Conservation (phyloP, 441 rosid genomes). For the Rhodomyrtus psidioides region DNA sequence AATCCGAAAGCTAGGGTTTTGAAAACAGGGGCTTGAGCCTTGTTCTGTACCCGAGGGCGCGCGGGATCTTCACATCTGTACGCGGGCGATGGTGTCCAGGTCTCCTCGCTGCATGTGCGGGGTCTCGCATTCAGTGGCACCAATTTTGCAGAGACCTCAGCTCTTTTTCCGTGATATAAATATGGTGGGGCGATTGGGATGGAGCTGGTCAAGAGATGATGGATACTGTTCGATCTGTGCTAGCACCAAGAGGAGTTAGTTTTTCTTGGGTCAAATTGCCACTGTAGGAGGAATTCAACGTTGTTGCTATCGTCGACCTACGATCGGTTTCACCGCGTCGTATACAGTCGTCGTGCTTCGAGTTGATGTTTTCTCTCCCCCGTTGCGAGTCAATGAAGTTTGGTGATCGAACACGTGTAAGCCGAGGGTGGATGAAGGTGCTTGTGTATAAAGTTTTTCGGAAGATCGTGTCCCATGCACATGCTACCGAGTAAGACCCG, state of each 20-base stretch:
- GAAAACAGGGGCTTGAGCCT: not conserved
- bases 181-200: not conserved
- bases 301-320: not conserved
- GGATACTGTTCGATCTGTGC: not conserved
- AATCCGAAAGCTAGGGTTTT: not conserved
- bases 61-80: not conserved
- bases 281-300: not conserved
- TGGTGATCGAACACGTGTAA: not conserved
- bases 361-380: not conserved
- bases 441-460: too few species aligned
- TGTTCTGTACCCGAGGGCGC: not conserved
- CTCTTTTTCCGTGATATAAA: not conserved
- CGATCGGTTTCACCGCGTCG: not conserved
- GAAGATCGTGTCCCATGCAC: not conserved
- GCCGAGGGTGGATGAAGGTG: not conserved
- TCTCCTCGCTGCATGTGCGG: not conserved
- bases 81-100: not conserved
- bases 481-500: not conserved
- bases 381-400: rapidly evolving
- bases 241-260: not conserved
- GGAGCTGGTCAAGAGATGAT: not conserved
- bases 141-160: not conserved
- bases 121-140: not conserved
- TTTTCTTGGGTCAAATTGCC: not conserved
- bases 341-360: not conserved